Evolutionary conservation across 2,329 filamentous ascomycete genomes (phyloP).

Genomic region (Knoxdaviesia proteae): DNA sequence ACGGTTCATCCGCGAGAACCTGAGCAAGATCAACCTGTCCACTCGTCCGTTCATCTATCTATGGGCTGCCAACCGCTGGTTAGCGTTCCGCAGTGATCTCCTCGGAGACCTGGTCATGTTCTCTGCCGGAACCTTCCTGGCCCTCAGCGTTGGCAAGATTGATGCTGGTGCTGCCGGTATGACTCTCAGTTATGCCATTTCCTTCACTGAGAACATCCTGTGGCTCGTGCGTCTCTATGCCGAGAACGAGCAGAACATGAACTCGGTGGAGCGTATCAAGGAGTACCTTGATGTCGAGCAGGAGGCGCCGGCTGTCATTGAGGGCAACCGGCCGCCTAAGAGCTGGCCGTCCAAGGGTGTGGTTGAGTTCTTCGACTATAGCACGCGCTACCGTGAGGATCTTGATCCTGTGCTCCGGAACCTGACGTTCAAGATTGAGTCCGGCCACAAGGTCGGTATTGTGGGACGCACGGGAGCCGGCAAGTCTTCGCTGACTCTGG

Average conservation of each 20-base stretch:
- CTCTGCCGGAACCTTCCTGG: slow-evolving; percentile 80
- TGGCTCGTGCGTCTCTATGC: slow-evolving; percentile 93
- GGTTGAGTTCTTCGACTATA: slow-evolving; percentile 77
- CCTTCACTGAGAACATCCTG: slow-evolving; percentile 88
- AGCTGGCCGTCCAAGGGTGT: slow-evolving; percentile 75
- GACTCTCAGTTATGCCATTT: slow-evolving; percentile 86
- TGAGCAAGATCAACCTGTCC: slow-evolving; percentile 72
- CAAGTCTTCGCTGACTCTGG: slow-evolving; percentile 85
- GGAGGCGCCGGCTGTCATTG: slow-evolving; percentile 60
- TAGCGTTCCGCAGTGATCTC: slow-evolving; percentile 77
- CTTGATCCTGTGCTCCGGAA: slow-evolving; percentile 70
- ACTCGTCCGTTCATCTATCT: slow-evolving; percentile 87
- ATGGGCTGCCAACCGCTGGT: slow-evolving; percentile 94
- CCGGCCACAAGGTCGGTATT: slow-evolving; percentile 84
- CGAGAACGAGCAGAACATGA: slow-evolving; percentile 98
- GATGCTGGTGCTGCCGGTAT: slow-evolving; percentile 85
- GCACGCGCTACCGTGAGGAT: slow-evolving; percentile 71
- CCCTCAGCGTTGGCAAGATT: slow-evolving; percentile 60
- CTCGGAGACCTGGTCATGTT: slow-evolving; percentile 84
- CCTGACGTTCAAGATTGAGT: slow-evolving; percentile 68
- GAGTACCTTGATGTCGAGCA: slow-evolving; percentile 95
- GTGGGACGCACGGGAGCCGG: slow-evolving; percentile 90
- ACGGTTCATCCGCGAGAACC: slow-evolving; percentile 82
- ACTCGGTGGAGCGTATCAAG: slow-evolving; percentile 91
- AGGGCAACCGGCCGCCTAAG: slow-evolving; percentile 53